phyloP scores from a whole-genome alignment of 2,329 filamentous ascomycete species.

The Aspergillus ustus region DNA sequence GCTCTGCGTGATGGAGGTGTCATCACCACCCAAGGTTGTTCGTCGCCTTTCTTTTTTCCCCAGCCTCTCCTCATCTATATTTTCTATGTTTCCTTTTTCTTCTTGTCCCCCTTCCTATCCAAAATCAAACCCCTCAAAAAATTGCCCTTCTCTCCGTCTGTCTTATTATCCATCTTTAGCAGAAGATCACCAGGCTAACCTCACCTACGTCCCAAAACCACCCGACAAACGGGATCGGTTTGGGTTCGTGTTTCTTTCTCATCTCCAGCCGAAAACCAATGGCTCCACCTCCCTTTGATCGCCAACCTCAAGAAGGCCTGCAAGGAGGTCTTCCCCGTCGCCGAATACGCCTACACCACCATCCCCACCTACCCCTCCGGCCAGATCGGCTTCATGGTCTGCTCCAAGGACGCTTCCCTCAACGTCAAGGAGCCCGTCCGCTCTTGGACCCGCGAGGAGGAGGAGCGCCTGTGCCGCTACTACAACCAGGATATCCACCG shows the following conservation, averaged over 20 bases:
- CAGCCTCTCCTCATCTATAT: constrained; percentile 21
- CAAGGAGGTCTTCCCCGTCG: constrained; percentile 94
- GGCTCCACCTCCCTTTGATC: constrained; percentile 95
- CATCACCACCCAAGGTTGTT: constrained; percentile 99
- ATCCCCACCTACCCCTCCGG: constrained; percentile 99
- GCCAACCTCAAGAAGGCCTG: constrained; percentile 94
- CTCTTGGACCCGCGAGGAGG: constrained; percentile 81
- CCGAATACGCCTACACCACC: constrained; percentile 97
- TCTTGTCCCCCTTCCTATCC: constrained; percentile 18
- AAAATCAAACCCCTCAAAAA: constrained; percentile 16
- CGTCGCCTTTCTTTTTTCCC: constrained; percentile 69
- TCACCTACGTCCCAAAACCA: constrained; percentile 32
- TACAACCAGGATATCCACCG: constrained; percentile 98
- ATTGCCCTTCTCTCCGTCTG: constrained; percentile 19
- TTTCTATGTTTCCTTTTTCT: constrained; percentile 48
- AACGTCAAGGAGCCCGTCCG: constrained; percentile 86
- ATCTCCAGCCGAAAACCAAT: constrained; percentile 89
- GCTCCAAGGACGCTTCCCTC: constrained; percentile 87
- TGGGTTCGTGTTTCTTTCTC: constrained; percentile 32
- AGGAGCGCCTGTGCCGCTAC: constrained; percentile 91
- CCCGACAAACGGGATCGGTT: constrained; percentile 39
- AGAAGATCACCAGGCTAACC: constrained; percentile 30
- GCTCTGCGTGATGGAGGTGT: constrained; percentile 94
- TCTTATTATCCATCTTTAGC: constrained; percentile 13
- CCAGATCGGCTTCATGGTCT: constrained; percentile 99